Evolutionary conservation across 177 flowering plant species (phyloP).

Genomic region (Vitis hybrid): DNA sequence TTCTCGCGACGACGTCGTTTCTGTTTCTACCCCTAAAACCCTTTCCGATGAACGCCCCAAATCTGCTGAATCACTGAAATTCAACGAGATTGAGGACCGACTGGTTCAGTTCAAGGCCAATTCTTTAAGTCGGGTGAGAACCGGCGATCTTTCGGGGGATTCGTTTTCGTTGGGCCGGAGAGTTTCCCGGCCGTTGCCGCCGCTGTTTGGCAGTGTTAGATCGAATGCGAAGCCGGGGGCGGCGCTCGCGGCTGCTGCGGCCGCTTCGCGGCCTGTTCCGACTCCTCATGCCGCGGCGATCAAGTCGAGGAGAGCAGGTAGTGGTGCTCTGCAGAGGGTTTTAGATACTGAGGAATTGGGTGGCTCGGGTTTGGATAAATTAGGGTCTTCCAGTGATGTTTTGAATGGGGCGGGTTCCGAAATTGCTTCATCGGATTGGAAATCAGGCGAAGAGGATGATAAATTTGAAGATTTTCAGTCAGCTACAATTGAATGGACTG

Average conservation of each 20-base stretch:
- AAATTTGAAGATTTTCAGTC: slow-evolving; percentile 19
- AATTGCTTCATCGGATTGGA: background rate
- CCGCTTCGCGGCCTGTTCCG: slow-evolving; percentile 77
- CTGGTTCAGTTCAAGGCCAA: background rate
- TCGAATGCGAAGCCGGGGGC: slow-evolving; percentile 92
- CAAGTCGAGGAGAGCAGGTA: slow-evolving; percentile 62
- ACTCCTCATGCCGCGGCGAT: slow-evolving; percentile 85
- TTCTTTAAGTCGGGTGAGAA: slow-evolving; percentile 16
- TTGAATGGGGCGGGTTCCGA: slow-evolving; percentile 1
- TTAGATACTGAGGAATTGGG: slow-evolving; percentile 17
- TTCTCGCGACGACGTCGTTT: slow-evolving; percentile 14
- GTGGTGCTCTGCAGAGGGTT: slow-evolving; percentile 23
- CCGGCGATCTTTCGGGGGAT: slow-evolving; percentile 29
- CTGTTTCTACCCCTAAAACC: slow-evolving; percentile 12
- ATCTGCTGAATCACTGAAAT: slow-evolving; percentile 5
- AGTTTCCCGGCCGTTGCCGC: slow-evolving; percentile 36
- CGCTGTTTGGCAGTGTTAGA: slow-evolving; percentile 63
- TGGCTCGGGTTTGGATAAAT: slow-evolving; percentile 15
- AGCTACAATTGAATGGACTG: background rate
- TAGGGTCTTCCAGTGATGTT: slow-evolving; percentile 11
- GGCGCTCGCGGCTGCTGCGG: slow-evolving; percentile 95
- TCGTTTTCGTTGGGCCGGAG: slow-evolving; percentile 28
- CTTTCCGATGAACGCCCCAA: slow-evolving; percentile 6
- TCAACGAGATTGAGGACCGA: background rate
- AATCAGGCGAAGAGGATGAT: slow-evolving; percentile 9